Percentiles rank a stretch among this genome's conserved stretches.
Conservation (phyloP, 2,329 filamentous ascomycete genomes). For the Grosmannia clavigera region DNA sequence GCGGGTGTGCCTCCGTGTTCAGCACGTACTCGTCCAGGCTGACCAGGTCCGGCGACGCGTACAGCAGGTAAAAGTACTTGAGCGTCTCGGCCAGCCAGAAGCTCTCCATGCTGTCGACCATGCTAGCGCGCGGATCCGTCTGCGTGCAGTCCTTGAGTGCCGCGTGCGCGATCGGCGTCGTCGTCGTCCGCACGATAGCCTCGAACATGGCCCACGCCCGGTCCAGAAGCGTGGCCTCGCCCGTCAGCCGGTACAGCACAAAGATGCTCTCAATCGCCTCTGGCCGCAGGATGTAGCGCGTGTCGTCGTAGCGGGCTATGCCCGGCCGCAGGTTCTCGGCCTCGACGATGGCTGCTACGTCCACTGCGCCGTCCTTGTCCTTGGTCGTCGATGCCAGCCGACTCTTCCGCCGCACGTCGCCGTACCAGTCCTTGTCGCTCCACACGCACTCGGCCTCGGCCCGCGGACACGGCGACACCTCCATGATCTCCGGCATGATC, state of each 20-base stretch:
- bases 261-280: slow-evolving; percentile 42
- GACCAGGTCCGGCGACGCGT: slow-evolving; percentile 48
- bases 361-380: neutral
- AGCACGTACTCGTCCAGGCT: slow-evolving; percentile 61
- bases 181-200: slow-evolving; percentile 27
- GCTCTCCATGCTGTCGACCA: slow-evolving; percentile 21
- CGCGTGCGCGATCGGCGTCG: slow-evolving; percentile 31
- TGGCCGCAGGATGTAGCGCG: slow-evolving; percentile 31
- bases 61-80: slow-evolving; percentile 68
- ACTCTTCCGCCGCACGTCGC: slow-evolving; percentile 3
- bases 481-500: slow-evolving; percentile 39
- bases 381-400: slow-evolving; percentile 5
- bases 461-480: slow-evolving; percentile 21
- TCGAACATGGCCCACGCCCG: slow-evolving; percentile 37
- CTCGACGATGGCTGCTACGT: slow-evolving; percentile 4
- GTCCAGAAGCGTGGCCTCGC: slow-evolving; percentile 29
- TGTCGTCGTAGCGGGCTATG: slow-evolving; percentile 39
- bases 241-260: slow-evolving; percentile 38
- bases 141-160: slow-evolving; percentile 23
- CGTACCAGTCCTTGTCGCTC: slow-evolving; percentile 18
- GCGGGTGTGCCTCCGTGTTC: slow-evolving; percentile 44
- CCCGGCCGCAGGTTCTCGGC: slow-evolving; percentile 28
- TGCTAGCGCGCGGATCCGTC: neutral
- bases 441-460: slow-evolving; percentile 22
- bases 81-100: slow-evolving; percentile 69